Conservation (phyloP, 352 stramenopile genomes). For the Globisporangium yorkense region DNA sequence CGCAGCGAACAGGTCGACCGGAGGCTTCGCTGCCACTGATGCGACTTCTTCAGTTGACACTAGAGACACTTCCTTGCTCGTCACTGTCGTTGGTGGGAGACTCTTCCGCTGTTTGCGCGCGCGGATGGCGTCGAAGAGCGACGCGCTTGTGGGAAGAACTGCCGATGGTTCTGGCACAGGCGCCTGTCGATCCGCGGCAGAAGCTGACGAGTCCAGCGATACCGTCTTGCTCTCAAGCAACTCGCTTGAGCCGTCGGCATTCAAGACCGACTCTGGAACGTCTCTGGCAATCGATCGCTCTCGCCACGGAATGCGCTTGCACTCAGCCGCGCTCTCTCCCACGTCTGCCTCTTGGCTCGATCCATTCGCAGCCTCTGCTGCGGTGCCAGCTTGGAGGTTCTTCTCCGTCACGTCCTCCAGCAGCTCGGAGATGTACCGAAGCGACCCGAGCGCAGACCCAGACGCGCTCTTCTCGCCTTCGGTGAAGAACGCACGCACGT, state of each 20-base stretch:
- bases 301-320: conserved; percentile 24
- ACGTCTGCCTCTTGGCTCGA: background rate
- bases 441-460: conserved; percentile 3
- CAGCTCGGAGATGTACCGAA: conserved; percentile 30
- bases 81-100: background rate
- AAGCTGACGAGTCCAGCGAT: background rate
- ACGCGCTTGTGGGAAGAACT: conserved; percentile 21
- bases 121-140: conserved; percentile 45
- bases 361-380: background rate
- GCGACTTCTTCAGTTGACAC: background rate
- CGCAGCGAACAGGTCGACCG: conserved; percentile 51
- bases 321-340: background rate
- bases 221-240: background rate
- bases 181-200: background rate
- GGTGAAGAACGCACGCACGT: conserved; percentile 19
- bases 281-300: conserved; percentile 10
- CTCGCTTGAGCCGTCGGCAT: background rate
- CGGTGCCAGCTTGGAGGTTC: conserved; percentile 14
- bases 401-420: conserved; percentile 34
- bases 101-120: conserved; percentile 22
- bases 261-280: no score
- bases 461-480: background rate
- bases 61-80: background rate
- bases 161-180: background rate
- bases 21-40: conserved; percentile 8